Evolutionary conservation across 345 rosid species (phyloP).

Genomic region (Eucalyptus erythrocorys): DNA sequence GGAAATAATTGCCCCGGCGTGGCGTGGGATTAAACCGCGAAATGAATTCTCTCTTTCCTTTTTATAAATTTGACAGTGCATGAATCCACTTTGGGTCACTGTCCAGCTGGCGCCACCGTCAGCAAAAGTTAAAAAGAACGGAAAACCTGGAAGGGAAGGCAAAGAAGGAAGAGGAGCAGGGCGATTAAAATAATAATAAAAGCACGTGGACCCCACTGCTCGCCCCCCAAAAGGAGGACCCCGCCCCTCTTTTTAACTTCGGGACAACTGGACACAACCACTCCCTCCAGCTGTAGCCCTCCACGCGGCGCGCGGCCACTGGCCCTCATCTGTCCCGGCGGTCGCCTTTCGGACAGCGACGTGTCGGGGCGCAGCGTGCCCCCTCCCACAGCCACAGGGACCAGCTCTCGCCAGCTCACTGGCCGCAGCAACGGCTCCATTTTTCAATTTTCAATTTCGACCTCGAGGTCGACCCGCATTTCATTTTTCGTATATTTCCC

Average conservation of each 20-base stretch:
- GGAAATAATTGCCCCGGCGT: background rate
- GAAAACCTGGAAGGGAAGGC: too few relatives aligned
- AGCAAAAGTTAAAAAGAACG: background rate
- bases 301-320: background rate
- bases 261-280: background rate
- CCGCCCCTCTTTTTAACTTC: background rate
- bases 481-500: background rate
- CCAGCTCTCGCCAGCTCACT: conserved; percentile 1
- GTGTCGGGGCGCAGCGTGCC: background rate
- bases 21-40: background rate
- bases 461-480: background rate
- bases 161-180: background rate
- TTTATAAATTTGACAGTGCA: background rate
- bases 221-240: background rate
- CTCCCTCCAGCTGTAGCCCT: background rate
- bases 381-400: background rate
- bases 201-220: background rate
- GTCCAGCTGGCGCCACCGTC: background rate
- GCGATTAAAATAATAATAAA: background rate
- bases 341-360: background rate
- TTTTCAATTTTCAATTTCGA: background rate
- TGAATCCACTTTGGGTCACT: background rate
- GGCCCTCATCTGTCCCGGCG: background rate
- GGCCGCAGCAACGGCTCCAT: background rate
- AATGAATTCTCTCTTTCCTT: background rate